Base-by-base conservation (phyloP, 495 filamentous ascomycete species). In the Ascodesmis nigricans region DNA sequence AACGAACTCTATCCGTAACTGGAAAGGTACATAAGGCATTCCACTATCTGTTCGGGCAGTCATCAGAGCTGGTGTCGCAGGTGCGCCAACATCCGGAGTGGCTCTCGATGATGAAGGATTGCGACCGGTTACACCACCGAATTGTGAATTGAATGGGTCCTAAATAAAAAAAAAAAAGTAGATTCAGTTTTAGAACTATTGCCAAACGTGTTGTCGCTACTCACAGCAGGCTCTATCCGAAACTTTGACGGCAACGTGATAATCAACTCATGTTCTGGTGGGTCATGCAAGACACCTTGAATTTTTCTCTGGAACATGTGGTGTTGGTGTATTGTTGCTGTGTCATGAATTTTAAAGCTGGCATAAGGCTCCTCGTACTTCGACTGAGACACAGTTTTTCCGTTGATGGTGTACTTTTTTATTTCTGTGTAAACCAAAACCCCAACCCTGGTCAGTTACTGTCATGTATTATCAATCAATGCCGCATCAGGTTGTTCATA, bases 341-440 rank as follows among this genome's bases (percentile, higher is more conserved):
- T 57, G 43, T 63, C 58, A 26, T 78, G 75, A 3, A 82, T 66
- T 24, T 65, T 57, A 29, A 78, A 55, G 7, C 56, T 55, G 21
- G 72, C 61, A 54, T 87, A 90, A 1, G 74, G 72, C 44, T 93
- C 78, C 9, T 61, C 52, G 46, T 83, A 80, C 30, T 63, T 63
- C 11, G 30, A 11, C n/a, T 68, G 60, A 10, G 61, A 55, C 20
- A 62, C 64, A 25, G 56, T 55, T 44, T 65, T 67, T 28, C 73
- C 77, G 44, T 83, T 75, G 18, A 92, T 70, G 34, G 21, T 58
- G 72, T 31, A 91, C 54, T 39, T 63, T 53, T 3, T 55, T 21
- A 29, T 61, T 25, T 43, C 49, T 52, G 25, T 18, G n/a, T n/a
- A n/a, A n/a, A n/a, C n/a, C 1, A 32, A 44, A 17, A 18, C 33